Evolutionary conservation across 441 rosid species (phyloP), one percentile per base, ranked within the genome.

Genomic region (Metrosideros polymorpha): DNA sequence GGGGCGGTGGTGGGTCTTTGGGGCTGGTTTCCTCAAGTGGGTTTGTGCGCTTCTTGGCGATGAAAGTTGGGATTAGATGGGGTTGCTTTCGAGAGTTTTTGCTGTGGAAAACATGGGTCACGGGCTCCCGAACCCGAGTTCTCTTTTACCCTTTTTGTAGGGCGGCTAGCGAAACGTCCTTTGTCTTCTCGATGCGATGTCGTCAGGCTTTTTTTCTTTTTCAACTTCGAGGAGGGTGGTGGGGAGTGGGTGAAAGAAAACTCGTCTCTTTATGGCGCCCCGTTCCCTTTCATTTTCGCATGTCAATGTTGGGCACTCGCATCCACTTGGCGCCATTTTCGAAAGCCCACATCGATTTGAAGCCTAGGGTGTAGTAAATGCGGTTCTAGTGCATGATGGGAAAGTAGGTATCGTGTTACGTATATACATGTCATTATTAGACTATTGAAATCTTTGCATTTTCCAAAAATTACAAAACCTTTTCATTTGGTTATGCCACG

Each of bases 111-210:
- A 43, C 39, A 83, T 47, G 32, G 32, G 84, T 88, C 89, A 84
- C 86, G 84, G 57, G 52, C 86, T 86, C 47, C 35, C 35, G 85
- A 82, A 43, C 76, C 57, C n/a, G n/a, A 52, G 61, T 54, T 29
- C n/a, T 25, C 19, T 52, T 84, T 82, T 82, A n/a, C n/a, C 22
- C 54, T 82, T 42, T 71, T 27, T 54, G 84, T 86, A 71, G 89
- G 90, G 83, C 89, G 88, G 90, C 90, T 84, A 79, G 88, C 88
- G 93, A 90, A 85, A 89, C 61, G 93, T 93, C 94, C 94, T 32
- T 79, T 92, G 87, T 92, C 91, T 53, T 66, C 66, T 89, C 87
- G 88, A 87, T 85, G 86, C 79, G 30, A 10, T 86, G 90, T 89
- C 93, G 90, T 89, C 93, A 84, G 89, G 77, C 63, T 29, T 55